These are phyloP conservation scores for Rhodotorula sp. DNA, from an alignment of 1,284 basidiomycete species.

Conservation along the genomic window DNA sequence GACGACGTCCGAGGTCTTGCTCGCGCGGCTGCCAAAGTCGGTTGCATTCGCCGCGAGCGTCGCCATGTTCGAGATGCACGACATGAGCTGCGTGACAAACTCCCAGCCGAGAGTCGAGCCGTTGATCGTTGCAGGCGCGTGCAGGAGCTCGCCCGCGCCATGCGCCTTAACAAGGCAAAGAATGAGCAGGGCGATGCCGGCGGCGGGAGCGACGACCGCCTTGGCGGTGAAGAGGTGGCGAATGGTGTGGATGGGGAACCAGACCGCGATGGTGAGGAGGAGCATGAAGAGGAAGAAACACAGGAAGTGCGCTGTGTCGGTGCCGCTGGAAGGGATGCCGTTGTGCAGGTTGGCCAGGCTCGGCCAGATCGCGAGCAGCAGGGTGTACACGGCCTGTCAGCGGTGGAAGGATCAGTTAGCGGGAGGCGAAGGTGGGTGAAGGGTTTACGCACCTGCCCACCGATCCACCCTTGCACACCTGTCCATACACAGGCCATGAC, in stretches of 20 bases:
- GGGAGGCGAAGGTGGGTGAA: background rate
- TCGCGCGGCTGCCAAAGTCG: slow-evolving; percentile 74
- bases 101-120: slow-evolving; percentile 74
- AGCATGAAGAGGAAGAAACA: slow-evolving; percentile 87
- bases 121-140: slow-evolving; percentile 65
- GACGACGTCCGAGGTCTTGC: slow-evolving; percentile 65
- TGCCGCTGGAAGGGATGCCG: slow-evolving; percentile 62
- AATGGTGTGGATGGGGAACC: slow-evolving; percentile 77
- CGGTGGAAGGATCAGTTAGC: background rate
- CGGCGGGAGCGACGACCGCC: slow-evolving; percentile 61
- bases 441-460: slow-evolving; percentile 59
- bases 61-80: slow-evolving; percentile 76
- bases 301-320: slow-evolving; percentile 68
- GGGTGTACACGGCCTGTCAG: slow-evolving; percentile 69
- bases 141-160: slow-evolving; percentile 77
- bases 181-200: slow-evolving; percentile 72
- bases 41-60: slow-evolving; percentile 62
- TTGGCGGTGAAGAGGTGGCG: slow-evolving; percentile 80
- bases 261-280: slow-evolving; percentile 73
- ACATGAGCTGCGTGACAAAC: slow-evolving; percentile 75
- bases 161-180: slow-evolving; percentile 78
- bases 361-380: slow-evolving; percentile 72
- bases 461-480: slow-evolving; percentile 62
- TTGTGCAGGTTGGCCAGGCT: slow-evolving; percentile 64
- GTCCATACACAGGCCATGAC: slow-evolving; percentile 11